These are phyloP conservation scores for Thermomyces lanuginosus DNA, from an alignment of 2,329 filamentous ascomycete genomes.

Conservation along the genomic window DNA sequence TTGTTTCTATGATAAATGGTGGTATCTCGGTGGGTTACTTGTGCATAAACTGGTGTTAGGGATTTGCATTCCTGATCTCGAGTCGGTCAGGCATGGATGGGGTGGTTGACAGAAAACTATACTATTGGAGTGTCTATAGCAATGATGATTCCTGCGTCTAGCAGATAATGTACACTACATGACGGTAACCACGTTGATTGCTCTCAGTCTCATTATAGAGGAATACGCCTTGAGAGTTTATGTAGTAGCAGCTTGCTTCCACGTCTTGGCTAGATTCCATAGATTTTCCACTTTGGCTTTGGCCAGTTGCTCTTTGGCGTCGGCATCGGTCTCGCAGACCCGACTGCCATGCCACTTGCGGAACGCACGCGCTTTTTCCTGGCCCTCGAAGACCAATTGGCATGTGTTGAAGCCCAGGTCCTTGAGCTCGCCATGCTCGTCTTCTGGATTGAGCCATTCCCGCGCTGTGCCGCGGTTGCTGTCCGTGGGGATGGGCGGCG, in stretches of 20 bases:
- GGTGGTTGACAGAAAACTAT: too few species aligned
- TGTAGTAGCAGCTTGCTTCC: conserved; percentile 17
- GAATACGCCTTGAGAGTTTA: too few species aligned
- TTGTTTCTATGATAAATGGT: too few species aligned
- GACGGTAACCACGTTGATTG: too few species aligned
- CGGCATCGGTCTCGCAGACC: conserved; percentile 82
- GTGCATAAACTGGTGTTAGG: too few species aligned
- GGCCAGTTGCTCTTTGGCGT: conserved; percentile 64
- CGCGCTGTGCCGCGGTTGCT: conserved; percentile 47
- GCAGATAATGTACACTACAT: too few species aligned
- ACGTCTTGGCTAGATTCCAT: conserved; percentile 73
- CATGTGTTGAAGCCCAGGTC: conserved; percentile 73
- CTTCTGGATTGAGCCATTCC: conserved; percentile 61
- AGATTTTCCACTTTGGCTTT: conserved; percentile 87
- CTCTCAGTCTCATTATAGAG: too few species aligned
- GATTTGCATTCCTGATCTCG: too few species aligned
- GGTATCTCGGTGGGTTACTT: too few species aligned
- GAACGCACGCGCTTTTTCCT: conserved; percentile 64
- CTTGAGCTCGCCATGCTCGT: conserved; percentile 61
- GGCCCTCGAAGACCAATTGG: conserved; percentile 75
- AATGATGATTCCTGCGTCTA: too few species aligned
- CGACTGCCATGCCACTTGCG: conserved; percentile 68
- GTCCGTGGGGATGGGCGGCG: conserved; percentile 42
- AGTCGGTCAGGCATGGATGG: too few species aligned
- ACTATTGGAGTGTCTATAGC: too few species aligned